These are phyloP conservation scores for Diplosphaera chodatii DNA, from an alignment of 139 green algal species.

Conservation along the genomic window DNA sequence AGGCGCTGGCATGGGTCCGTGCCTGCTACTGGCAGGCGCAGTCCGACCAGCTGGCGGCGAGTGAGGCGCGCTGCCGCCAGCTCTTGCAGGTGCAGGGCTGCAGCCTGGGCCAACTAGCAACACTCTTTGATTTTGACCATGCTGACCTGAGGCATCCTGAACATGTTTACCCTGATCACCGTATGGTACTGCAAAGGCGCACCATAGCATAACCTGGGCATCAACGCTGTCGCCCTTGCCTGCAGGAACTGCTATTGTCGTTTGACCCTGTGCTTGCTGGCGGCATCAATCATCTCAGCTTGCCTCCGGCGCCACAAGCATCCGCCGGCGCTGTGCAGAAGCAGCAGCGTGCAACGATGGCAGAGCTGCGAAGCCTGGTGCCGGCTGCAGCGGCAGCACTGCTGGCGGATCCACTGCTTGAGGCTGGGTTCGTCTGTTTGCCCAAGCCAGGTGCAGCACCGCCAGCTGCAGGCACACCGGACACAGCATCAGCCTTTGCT, in stretches of 20 bases:
- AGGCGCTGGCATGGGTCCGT: slow-evolving; percentile 61
- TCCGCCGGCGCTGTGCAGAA: slow-evolving; percentile 23
- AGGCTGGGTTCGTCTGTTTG: not conserved
- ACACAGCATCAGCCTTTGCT: not conserved
- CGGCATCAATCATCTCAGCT: not conserved
- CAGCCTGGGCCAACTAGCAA: too few relatives aligned
- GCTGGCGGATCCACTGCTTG: slow-evolving; percentile 39
- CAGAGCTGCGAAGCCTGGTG: slow-evolving; percentile 39
- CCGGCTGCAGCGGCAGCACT: slow-evolving; percentile 22
- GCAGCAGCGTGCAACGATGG: slow-evolving; percentile 27
- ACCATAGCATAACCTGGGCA: too few relatives aligned
- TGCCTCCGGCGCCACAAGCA: not conserved
- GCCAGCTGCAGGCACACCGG: not conserved
- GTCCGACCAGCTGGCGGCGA: slow-evolving; percentile 22
- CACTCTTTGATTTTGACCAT: too few relatives aligned
- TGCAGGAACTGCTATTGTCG: too few relatives aligned
- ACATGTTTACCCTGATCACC: too few relatives aligned
- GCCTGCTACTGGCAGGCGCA: slow-evolving; percentile 66
- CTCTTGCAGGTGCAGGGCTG: slow-evolving; percentile 35
- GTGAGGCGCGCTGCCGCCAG: slow-evolving; percentile 1
- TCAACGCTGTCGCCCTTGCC: too few relatives aligned
- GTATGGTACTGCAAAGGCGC: too few relatives aligned
- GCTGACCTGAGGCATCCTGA: too few relatives aligned
- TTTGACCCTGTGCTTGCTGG: not conserved
- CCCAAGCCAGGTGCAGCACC: not conserved